phyloP scores from a whole-genome alignment of 805 yeast species.

The Pichia californica region DNA sequence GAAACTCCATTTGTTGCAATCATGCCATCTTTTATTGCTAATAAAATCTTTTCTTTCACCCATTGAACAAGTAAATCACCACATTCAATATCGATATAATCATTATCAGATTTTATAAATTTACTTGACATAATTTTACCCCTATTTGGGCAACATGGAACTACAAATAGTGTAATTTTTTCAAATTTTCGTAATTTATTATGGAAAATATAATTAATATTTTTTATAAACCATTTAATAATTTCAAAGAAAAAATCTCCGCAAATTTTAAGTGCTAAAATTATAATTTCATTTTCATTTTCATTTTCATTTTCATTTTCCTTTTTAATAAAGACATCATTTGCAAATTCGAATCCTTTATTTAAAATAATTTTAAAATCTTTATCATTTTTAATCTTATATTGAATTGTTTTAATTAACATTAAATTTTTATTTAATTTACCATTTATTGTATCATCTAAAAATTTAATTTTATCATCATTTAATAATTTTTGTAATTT shows the following conservation, averaged over 20 bases:
- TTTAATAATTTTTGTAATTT: constrained; percentile 20
- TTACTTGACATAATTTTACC: not conserved
- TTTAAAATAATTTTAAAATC: constrained; percentile 10
- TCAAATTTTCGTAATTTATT: not conserved
- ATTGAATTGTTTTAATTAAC: constrained; percentile 6
- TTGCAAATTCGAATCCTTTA: not conserved
- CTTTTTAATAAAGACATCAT: too few relatives aligned
- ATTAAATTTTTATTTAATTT: not conserved
- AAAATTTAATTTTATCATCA: constrained; percentile 1
- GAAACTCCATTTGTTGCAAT: too few relatives aligned
- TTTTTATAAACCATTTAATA: constrained; percentile 11
- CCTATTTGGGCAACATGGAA: constrained; percentile 20
- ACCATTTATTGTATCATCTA: not conserved
- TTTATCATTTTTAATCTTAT: not conserved
- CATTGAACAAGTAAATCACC: too few relatives aligned
- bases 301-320: too few relatives aligned
- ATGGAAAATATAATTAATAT: not conserved
- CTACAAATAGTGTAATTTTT: constrained; percentile 5
- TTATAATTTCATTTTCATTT: not conserved
- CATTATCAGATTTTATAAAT: too few relatives aligned
- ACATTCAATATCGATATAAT: too few relatives aligned
- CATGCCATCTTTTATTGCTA: too few relatives aligned
- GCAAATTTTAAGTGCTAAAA: constrained; percentile 22
- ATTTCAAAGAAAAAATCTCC: constrained; percentile 22
- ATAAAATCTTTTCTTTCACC: too few relatives aligned